These are phyloP conservation scores for Ambrosia trifida DNA, from an alignment of 129 eudicot species.

Conservation along the genomic window DNA sequence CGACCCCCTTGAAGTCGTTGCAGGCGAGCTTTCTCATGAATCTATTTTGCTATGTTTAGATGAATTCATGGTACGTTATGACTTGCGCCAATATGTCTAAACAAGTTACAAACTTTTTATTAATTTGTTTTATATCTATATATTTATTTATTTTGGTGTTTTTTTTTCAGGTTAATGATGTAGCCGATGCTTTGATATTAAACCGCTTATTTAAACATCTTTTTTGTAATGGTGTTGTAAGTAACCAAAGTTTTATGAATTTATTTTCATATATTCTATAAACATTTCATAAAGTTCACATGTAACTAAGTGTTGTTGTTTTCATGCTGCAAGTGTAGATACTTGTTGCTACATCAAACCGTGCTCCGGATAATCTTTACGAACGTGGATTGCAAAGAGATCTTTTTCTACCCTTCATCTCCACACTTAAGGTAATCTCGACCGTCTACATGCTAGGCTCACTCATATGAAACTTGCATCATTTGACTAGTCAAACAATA, in stretches of 20 bases:
- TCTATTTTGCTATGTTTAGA: slow-evolving; percentile 83
- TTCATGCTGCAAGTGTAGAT: slow-evolving; percentile 46
- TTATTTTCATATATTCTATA: background rate
- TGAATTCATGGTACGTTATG: slow-evolving; percentile 84
- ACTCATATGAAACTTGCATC: slow-evolving; percentile 9
- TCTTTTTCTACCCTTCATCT: slow-evolving; percentile 91
- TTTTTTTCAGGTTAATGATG: slow-evolving; percentile 73
- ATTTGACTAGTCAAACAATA: background rate
- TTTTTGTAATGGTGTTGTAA: slow-evolving; percentile 73
- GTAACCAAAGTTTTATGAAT: slow-evolving; percentile 23
- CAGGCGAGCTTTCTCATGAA: slow-evolving; percentile 87
- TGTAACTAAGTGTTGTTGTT: background rate
- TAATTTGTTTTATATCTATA: background rate
- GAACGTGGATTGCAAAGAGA: slow-evolving; percentile 95
- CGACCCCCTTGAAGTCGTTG: slow-evolving; percentile 95
- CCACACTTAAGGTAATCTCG: slow-evolving; percentile 68
- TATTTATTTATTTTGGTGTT: background rate
- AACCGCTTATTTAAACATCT: slow-evolving; percentile 86
- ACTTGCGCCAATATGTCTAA: slow-evolving; percentile 11
- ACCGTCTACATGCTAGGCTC: background rate
- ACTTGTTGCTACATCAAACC: slow-evolving; percentile 92
- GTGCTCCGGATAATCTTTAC: slow-evolving; percentile 91
- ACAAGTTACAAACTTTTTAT: slow-evolving; percentile 13
- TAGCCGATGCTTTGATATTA: slow-evolving; percentile 89
- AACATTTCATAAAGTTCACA: slow-evolving; percentile 3